Base-by-base conservation (phyloP, 495 filamentous ascomycete genomes). In the Trichoderma reesei region DNA sequence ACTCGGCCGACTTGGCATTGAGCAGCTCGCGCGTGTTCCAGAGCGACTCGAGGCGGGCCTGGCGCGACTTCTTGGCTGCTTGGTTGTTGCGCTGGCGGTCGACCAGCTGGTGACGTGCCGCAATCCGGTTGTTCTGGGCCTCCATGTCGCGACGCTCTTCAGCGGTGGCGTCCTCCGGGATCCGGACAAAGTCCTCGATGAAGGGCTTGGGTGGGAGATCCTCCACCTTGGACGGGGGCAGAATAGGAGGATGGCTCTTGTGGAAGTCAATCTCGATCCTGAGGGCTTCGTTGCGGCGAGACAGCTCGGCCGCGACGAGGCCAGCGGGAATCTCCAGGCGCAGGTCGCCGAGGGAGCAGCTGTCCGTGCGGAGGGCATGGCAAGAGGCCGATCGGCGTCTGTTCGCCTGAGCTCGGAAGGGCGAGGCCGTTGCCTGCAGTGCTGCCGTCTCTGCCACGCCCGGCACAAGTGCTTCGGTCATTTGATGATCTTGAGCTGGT, bases 11-110 rank as follows among this genome's bases (percentile, higher is more conserved):
- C 61, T 63, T 63, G 3, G 34, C 41, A 5, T 63, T 44, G 61
- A 63, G 61, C n/a, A 63, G 39, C n/a, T n/a, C 41, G 7, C 61
- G 61, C n/a, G 61, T 63, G n/a, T 44, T 41, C 5, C 33, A 26
- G 4, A 63, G 41, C 3, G 61, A 39, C 39, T 63, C 61, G 41
- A 63, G 37, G 7, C 61, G 61, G 9, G 61, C 41, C 18, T 63
- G 38, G 8, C 61, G 61, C 38, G 38, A 42, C 61, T 63, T 63
- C 41, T 63, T 63, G 61, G 61, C 61, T 33, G 61, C 61, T 41
- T 42, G 37, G 41, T 63, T 63, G 18, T 63, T 63, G 20, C 61
- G 37, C 61, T 63, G 38, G n/a, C 41, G 37, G 9, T 63, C 61
- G 16, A 63, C 11, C 61, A n/a, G 18, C 61, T 63, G 61, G 9